Percentiles rank a stretch among this genome's conserved stretches.
Evolutionary conservation across 2,329 filamentous ascomycete species (phyloP).

Genomic region (Pestalotiopsis sp.): DNA sequence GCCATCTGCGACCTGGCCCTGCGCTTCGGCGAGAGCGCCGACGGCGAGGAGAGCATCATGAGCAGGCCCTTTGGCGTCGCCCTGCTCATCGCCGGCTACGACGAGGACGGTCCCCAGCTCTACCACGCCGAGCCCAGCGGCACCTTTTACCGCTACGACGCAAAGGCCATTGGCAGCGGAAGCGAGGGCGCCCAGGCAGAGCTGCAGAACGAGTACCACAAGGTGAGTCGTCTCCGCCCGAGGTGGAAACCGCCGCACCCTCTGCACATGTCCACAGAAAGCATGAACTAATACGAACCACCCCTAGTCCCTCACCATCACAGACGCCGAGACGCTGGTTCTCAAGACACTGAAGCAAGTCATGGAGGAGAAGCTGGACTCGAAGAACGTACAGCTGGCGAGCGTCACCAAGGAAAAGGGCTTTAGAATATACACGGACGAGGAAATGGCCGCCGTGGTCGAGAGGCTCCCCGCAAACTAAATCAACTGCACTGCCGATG

Average conservation of each 20-base stretch:
- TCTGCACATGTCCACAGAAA: neutral
- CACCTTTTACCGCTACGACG: constrained; percentile 98
- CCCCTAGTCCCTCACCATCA: constrained; percentile 77
- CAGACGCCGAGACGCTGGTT: constrained; percentile 91
- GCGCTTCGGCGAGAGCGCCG: constrained; percentile 94
- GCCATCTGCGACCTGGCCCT: constrained; percentile 97
- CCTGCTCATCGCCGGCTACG: constrained; percentile 92
- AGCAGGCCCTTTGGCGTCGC: constrained; percentile 95
- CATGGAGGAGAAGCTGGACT: constrained; percentile 99
- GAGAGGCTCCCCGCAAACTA: constrained; percentile 75
- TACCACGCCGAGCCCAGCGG: constrained; percentile 98
- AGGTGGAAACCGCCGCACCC: neutral
- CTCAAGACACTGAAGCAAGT: constrained; percentile 99
- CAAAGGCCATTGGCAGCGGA: constrained; percentile 96
- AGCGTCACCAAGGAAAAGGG: constrained; percentile 98
- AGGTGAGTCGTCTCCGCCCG: constrained; percentile 47
- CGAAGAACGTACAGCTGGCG: constrained; percentile 97
- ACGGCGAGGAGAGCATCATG: constrained; percentile 99
- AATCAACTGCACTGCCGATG: neutral
- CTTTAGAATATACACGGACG: constrained; percentile 97
- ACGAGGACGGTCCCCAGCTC: constrained; percentile 94
- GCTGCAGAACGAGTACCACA: constrained; percentile 98
- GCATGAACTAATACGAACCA: neutral
- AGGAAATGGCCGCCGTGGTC: constrained; percentile 94
- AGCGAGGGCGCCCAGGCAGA: constrained; percentile 97